These are phyloP conservation scores for Colletotrichum sp. DNA, from an alignment of 2,329 filamentous ascomycete species.

Conservation along the genomic window DNA sequence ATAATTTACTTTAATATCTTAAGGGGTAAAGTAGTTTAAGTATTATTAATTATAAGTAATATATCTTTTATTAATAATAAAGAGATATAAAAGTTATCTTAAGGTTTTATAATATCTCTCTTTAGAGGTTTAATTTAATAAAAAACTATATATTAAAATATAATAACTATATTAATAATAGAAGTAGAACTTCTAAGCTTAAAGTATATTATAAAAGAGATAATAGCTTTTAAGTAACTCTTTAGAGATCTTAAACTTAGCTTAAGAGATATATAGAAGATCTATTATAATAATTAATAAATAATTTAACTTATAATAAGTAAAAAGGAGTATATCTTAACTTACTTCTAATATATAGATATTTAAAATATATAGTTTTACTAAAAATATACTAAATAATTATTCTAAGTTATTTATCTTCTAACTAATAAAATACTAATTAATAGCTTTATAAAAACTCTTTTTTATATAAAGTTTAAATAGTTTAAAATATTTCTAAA, in stretches of 20 bases:
- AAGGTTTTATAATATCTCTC: background rate
- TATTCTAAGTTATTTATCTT: background rate
- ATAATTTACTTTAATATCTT: background rate
- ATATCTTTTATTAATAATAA: background rate
- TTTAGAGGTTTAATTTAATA: background rate
- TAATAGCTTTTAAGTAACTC: rapidly evolving
- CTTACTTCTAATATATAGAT: too few relatives aligned
- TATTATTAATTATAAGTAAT: background rate
- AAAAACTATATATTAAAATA: too few relatives aligned
- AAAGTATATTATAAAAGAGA: too few relatives aligned
- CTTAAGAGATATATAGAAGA: too few relatives aligned
- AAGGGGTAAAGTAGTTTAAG: rapidly evolving
- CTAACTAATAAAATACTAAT: background rate
- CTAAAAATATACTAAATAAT: too few relatives aligned
- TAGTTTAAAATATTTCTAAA: background rate
- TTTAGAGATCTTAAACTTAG: too few relatives aligned
- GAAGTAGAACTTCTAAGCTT: rapidly evolving
- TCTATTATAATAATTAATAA: too few relatives aligned
- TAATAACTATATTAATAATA: too few relatives aligned
- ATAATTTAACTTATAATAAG: too few relatives aligned
- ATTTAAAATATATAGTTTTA: too few relatives aligned
- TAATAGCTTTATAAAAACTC: background rate
- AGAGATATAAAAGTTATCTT: background rate
- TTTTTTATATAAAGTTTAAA: background rate
- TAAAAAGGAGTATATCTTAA: too few relatives aligned